Conservation (phyloP, 169 alveolate genomes). For the Plasmodium vivax region DNA sequence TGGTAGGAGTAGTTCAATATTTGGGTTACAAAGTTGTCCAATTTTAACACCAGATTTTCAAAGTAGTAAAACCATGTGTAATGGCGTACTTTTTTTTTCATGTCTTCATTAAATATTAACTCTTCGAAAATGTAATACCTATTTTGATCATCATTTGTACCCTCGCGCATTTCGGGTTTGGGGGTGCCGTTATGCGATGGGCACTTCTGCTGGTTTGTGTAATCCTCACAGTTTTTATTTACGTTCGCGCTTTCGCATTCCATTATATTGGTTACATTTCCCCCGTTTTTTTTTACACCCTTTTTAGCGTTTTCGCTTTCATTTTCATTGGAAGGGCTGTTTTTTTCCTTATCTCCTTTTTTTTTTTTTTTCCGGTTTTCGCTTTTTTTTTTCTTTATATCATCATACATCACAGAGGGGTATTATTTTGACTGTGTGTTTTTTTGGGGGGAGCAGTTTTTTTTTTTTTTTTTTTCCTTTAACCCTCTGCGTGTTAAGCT, state of each 20-base stretch:
- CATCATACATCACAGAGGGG: conserved; percentile 1
- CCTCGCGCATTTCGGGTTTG: neutral
- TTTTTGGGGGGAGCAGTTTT: neutral
- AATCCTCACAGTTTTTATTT: neutral
- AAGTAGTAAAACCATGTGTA: conserved; percentile 71
- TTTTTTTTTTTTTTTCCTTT: neutral
- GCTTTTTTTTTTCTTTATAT: conserved; percentile 20
- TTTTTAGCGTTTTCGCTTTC: conserved; percentile 4
- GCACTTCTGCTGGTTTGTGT: neutral
- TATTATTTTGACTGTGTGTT: neutral
- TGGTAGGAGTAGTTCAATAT: conserved; percentile 64
- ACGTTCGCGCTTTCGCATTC: neutral
- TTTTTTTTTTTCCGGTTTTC: conserved; percentile 7
- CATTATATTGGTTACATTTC: neutral
- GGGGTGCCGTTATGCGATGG: neutral
- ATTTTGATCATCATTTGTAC: conserved; percentile 13
- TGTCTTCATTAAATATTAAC: conserved; percentile 27
- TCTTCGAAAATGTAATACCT: conserved; percentile 44
- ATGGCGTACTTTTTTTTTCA: conserved; percentile 10
- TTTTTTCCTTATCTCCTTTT: conserved; percentile 2
- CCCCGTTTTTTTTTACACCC: neutral
- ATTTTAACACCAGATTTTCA: conserved; percentile 46
- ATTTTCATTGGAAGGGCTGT: neutral
- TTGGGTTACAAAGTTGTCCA: conserved; percentile 16
- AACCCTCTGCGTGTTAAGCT: neutral